Conservation (phyloP, 192 early-diverging fungal species). For the Rhizophlyctis rosea region DNA sequence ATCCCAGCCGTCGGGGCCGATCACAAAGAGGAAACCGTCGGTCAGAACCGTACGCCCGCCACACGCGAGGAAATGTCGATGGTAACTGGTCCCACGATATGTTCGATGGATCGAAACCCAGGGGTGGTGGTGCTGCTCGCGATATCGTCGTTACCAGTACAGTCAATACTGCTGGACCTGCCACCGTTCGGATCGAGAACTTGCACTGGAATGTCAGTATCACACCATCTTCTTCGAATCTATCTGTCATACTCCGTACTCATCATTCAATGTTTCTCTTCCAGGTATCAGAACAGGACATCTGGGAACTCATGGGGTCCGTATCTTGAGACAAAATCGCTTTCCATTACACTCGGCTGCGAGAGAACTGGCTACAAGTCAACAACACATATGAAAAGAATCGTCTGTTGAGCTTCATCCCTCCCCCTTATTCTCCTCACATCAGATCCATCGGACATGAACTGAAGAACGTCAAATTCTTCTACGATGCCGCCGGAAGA, state of each 20-base stretch:
- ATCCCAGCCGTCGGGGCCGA: too few relatives aligned
- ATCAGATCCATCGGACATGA: slow-evolving; percentile 12
- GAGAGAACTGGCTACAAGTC: too few relatives aligned
- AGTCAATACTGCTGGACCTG: not conserved
- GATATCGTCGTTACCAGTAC: not conserved
- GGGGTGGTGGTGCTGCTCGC: not conserved
- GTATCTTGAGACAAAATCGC: too few relatives aligned
- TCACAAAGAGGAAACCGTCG: not conserved
- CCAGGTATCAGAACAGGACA: slow-evolving; percentile 23
- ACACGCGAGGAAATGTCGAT: slow-evolving; percentile 14
- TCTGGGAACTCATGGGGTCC: slow-evolving; percentile 28
- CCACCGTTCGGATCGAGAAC: slow-evolving; percentile 12
- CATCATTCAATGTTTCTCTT: too few relatives aligned
- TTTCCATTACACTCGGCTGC: too few relatives aligned
- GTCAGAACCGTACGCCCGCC: slow-evolving; percentile 18
- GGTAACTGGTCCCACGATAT: slow-evolving; percentile 23
- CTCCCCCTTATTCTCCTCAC: too few relatives aligned
- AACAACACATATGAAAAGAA: too few relatives aligned
- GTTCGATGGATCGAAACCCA: slow-evolving; percentile 8
- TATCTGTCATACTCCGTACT: too few relatives aligned
- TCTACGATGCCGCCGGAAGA: slow-evolving; percentile 26
- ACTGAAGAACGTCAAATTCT: slow-evolving; percentile 12
- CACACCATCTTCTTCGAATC: not conserved
- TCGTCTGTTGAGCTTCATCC: too few relatives aligned
- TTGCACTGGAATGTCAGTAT: slow-evolving; percentile 31